Percentiles rank a stretch among this genome's conserved stretches.
Conservation (phyloP, 2,329 filamentous ascomycete species). For the Colletotrichum camelliae region DNA sequence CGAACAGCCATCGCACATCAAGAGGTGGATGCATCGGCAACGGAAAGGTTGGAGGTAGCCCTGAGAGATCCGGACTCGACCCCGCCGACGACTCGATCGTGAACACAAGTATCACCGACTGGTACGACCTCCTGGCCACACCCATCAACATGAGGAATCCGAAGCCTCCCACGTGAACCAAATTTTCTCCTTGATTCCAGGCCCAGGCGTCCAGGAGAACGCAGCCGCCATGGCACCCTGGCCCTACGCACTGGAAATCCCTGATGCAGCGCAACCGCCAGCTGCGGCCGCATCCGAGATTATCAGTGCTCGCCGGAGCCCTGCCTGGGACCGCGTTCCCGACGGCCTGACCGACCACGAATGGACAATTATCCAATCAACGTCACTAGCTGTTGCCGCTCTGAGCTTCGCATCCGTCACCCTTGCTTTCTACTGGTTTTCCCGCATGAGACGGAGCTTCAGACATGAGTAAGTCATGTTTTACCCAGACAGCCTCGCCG, state of each 20-base stretch:
- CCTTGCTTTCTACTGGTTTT: conserved; percentile 73
- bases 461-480: conserved; percentile 67
- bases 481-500: not conserved
- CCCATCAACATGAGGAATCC: conserved; percentile 19
- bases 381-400: conserved; percentile 46
- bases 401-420: conserved; percentile 63
- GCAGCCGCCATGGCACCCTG: conserved; percentile 17
- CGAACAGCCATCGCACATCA: not conserved
- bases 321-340: conserved; percentile 6
- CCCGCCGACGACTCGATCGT: not conserved
- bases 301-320: not conserved
- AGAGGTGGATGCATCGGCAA: not conserved
- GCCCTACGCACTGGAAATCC: not conserved
- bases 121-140: not conserved
- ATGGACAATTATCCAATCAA: conserved; percentile 18
- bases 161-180: conserved; percentile 17
- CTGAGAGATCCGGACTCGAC: not conserved
- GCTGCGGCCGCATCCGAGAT: not conserved
- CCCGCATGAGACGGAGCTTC: conserved; percentile 75
- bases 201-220: not conserved
- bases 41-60: not conserved
- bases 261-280: not conserved
- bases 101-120: not conserved
- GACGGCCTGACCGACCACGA: conserved; percentile 12
- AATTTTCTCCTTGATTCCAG: not conserved